Conservation (phyloP, 257 asterid species). For the Solanum dulcamara region DNA sequence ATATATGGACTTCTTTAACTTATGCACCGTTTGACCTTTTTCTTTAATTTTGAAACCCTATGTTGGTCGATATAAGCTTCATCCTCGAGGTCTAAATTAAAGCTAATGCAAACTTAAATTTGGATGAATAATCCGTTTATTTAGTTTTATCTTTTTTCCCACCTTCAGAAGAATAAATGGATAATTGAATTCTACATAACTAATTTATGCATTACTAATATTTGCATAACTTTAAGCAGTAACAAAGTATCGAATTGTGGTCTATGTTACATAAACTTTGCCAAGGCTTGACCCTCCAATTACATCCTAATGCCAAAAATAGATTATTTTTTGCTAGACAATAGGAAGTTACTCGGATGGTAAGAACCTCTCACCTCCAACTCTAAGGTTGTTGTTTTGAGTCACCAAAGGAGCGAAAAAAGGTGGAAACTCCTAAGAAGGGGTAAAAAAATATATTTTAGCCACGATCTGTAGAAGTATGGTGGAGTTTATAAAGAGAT, state of each 20-base stretch:
- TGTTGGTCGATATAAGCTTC: no score
- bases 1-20: no score
- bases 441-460: neutral
- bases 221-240: neutral
- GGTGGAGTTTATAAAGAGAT: neutral
- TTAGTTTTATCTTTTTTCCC: no score
- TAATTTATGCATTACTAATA: neutral
- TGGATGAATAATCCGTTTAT: no score
- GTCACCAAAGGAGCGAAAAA: neutral
- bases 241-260: neutral
- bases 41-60: no score
- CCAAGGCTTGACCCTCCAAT: neutral
- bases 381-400: no score
- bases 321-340: neutral
- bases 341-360: neutral
- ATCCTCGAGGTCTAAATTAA: no score
- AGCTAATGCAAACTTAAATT: no score
- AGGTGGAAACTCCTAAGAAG: neutral
- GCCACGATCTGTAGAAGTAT: neutral
- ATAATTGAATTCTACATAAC: neutral
- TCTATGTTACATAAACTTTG: neutral
- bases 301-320: neutral
- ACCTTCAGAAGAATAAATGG: neutral
- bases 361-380: neutral
- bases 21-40: no score